Evolutionary conservation across 2,329 filamentous ascomycete species (phyloP).

Genomic region (Fusarium tuaranense): DNA sequence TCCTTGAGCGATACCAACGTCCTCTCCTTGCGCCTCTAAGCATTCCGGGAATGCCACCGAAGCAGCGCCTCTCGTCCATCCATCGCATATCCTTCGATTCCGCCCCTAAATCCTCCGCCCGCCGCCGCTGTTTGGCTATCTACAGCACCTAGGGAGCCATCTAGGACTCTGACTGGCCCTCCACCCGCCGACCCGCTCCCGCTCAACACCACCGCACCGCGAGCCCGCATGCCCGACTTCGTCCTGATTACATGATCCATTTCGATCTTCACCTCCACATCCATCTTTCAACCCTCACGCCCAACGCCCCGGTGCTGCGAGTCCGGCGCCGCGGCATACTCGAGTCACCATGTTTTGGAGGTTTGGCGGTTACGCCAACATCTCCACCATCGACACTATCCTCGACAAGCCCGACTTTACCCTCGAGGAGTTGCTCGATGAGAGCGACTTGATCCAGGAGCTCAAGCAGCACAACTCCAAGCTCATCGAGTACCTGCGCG

Average conservation of each 20-base stretch:
- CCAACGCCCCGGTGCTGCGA: conserved; percentile 47
- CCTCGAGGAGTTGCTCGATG: conserved; percentile 94
- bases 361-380: conserved; percentile 98
- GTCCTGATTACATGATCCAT: conserved; percentile 44
- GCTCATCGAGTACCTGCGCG: conserved; percentile 93
- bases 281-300: conserved; percentile 27
- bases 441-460: conserved; percentile 96
- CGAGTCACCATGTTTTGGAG: conserved; percentile 95
- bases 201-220: conserved; percentile 11
- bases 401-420: conserved; percentile 97
- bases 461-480: conserved; percentile 98
- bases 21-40: conserved; percentile 5
- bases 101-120: conserved; percentile 5
- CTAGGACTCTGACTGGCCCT: conserved; percentile 19
- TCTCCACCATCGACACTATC: conserved; percentile 95
- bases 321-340: conserved; percentile 49
- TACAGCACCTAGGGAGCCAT: background rate
- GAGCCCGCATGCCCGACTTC: conserved; percentile 29
- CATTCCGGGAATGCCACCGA: conserved; percentile 34
- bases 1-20: conserved; percentile 22
- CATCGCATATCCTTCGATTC: background rate
- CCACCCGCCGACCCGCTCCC: conserved; percentile 35
- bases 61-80: background rate
- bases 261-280: conserved; percentile 38
- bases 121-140: background rate